phyloP scores from a whole-genome alignment of 1,284 basidiomycete genomes.

The Trametes sp. region DNA sequence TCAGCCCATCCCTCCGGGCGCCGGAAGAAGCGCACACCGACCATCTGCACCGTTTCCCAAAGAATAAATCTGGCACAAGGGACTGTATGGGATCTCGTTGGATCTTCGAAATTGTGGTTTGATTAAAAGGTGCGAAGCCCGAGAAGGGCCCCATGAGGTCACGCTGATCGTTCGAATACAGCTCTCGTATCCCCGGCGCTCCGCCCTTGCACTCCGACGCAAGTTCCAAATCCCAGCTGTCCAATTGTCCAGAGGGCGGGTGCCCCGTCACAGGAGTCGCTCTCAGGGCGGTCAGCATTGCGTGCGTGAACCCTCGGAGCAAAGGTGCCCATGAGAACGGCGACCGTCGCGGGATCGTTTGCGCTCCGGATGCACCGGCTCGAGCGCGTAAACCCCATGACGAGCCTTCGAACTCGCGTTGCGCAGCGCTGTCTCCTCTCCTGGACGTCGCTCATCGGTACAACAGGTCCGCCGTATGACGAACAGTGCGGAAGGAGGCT shows the following conservation, averaged over 20 bases:
- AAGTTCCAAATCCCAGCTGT: background rate
- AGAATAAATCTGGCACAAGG: conserved; percentile 2
- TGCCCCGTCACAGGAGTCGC: background rate
- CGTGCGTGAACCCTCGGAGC: background rate
- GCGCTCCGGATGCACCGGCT: background rate
- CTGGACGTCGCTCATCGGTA: background rate
- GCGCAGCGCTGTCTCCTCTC: background rate
- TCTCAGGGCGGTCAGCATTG: background rate
- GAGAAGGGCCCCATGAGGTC: conserved; percentile 1
- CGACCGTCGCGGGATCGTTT: background rate
- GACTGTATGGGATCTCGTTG: conserved; percentile 3
- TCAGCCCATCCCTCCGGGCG: background rate
- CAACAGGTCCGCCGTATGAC: background rate
- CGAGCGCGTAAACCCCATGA: background rate
- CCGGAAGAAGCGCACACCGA: background rate
- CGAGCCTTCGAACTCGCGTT: background rate
- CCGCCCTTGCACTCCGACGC: background rate
- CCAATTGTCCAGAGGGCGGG: background rate
- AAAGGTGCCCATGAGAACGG: background rate
- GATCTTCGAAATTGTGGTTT: conserved; percentile 20
- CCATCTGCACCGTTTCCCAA: background rate
- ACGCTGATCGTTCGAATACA: conserved; percentile 6
- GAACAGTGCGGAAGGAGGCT: background rate
- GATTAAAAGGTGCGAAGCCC: conserved; percentile 1
- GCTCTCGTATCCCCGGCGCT: background rate